Conservation (phyloP, 2,329 filamentous ascomycete species). For the Drechmeria coniospora region DNA sequence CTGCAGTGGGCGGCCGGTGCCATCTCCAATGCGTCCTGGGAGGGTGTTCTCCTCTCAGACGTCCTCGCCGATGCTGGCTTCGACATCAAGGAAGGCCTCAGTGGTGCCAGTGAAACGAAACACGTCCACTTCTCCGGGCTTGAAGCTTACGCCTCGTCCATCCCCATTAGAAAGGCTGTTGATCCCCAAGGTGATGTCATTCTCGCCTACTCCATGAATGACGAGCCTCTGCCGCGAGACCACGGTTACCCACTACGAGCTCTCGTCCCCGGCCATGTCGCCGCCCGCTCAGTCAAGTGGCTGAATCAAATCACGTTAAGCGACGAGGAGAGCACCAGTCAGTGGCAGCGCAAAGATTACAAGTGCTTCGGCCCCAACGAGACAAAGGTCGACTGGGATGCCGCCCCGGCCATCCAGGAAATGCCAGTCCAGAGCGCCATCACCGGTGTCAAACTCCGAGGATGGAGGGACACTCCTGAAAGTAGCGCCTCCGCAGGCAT, state of each 20-base stretch:
- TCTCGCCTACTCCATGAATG: conserved; percentile 54
- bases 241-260: conserved; percentile 51
- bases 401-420: conserved; percentile 49
- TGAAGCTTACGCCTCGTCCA: conserved; percentile 46
- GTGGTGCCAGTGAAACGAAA: conserved; percentile 21
- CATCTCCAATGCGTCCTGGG: conserved; percentile 45
- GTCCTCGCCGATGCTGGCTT: conserved; percentile 41
- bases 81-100: conserved; percentile 20
- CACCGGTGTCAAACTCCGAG: conserved; percentile 30
- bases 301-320: conserved; percentile 46
- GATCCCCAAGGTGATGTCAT: conserved; percentile 49
- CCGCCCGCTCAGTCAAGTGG: conserved; percentile 56
- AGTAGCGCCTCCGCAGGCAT: no score
- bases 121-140: conserved; percentile 44
- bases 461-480: conserved; percentile 11
- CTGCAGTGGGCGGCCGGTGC: conserved; percentile 44
- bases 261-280: conserved; percentile 50
- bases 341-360: conserved; percentile 54
- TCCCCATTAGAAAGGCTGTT: conserved; percentile 41
- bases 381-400: conserved; percentile 43
- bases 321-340: conserved; percentile 48
- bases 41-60: conserved; percentile 38
- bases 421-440: conserved; percentile 55
- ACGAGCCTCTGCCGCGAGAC: conserved; percentile 42
- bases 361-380: conserved; percentile 54